Evolutionary conservation across 352 stramenopile species (phyloP), one percentile per base, ranked within the genome.

Genomic region (Phytopythium montanum): DNA sequence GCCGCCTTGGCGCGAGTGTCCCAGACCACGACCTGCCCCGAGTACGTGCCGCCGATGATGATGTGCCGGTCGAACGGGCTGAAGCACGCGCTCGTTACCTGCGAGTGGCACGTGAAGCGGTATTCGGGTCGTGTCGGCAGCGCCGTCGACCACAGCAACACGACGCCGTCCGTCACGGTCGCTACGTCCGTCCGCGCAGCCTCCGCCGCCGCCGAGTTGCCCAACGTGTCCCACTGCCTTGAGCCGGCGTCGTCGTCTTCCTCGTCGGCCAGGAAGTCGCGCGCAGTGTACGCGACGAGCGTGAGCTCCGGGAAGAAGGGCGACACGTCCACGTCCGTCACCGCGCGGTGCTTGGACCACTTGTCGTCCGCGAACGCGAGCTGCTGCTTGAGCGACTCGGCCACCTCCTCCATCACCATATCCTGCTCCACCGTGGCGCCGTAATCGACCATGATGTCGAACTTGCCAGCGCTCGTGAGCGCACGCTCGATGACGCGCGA

Each of bases 381-480:
- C 46, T 87, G 69, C 62, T 81, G 77, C 64, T 92, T 95, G 26
- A 93, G 61, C 31, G 76, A 75, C 50, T 93, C 79, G 5, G 66
- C 73, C n/a, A 73, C 56, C 33, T 91, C 80, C 33, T 90, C 84
- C 10, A 70, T 55, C 4, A 71, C 55, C 42, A 68, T 66, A 46
- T 92, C 83, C 26, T 77, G 67, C 61, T 92, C 83, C 31, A 91
- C 77, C 7, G 81, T 79, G 28, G 83, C 84, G 3, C 78, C 77
- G 48, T 95, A 95, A 61, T 95, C 86, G 39, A 92, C 66, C 84
- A 92, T 94, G 44, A 94, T 85, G 55, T 95, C 86, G 59, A 75
- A 94, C 62, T 89, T 88, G 62, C 68, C 82, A 0, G 82, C 76
- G 49, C 79, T 88, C 52, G 75, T 86, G n/a, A 95, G 57, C 18